phyloP scores from a whole-genome alignment of 306 rosid species.

The Casuarina glauca region DNA sequence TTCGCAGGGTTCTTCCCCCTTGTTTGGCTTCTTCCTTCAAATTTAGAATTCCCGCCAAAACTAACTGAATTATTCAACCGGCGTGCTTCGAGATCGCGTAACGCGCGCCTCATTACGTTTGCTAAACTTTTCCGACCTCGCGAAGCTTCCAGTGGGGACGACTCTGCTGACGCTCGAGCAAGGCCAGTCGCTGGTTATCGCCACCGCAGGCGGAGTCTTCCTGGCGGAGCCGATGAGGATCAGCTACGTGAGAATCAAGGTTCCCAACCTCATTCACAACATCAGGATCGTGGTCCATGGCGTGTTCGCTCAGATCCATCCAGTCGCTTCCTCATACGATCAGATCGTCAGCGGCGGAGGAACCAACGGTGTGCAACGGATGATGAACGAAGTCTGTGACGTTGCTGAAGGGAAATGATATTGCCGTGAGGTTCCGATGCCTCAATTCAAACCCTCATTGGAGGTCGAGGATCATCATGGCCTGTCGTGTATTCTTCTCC shows the following conservation, averaged over 20 bases:
- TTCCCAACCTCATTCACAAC: slow-evolving; percentile 56
- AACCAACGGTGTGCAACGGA: too few species aligned
- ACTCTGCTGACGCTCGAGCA: slow-evolving; percentile 53
- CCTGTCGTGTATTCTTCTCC: neutral
- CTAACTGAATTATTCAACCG: too few species aligned
- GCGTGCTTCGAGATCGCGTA: too few species aligned
- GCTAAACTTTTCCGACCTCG: slow-evolving; percentile 51
- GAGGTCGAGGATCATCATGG: slow-evolving; percentile 78
- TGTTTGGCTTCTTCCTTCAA: too few species aligned
- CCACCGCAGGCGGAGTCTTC: slow-evolving; percentile 30
- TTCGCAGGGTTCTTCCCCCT: too few species aligned
- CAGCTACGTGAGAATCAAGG: slow-evolving; percentile 60
- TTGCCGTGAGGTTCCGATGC: slow-evolving; percentile 42
- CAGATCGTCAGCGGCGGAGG: too few species aligned
- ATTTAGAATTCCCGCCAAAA: too few species aligned
- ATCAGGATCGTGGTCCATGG: slow-evolving; percentile 60
- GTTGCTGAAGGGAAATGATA: slow-evolving; percentile 6
- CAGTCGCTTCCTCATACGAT: too few species aligned
- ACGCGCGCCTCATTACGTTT: slow-evolving; percentile 5
- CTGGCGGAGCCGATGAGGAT: slow-evolving; percentile 55
- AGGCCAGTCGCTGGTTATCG: slow-evolving; percentile 28
- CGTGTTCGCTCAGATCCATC: slow-evolving; percentile 29
- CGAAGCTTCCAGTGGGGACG: slow-evolving; percentile 62
- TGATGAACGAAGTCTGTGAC: too few species aligned
- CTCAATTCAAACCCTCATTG: slow-evolving; percentile 42